phyloP scores from a whole-genome alignment of 345 rosid species.

The Physaria fendleri region DNA sequence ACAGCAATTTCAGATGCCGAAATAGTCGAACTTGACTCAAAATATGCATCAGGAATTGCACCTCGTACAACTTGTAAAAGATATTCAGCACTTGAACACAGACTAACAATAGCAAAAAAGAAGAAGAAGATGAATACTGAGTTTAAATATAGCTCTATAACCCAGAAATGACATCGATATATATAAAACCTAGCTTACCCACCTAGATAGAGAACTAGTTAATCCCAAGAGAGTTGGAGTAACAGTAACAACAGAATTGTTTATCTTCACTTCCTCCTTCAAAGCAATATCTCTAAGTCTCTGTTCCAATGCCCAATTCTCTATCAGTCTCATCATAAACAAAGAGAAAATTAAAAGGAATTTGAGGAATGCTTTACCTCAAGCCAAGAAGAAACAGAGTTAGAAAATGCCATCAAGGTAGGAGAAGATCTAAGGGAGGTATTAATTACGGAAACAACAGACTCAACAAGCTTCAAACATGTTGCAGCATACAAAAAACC shows the following conservation, averaged over 20 bases:
- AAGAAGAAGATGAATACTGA: neutral
- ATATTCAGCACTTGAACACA: slow-evolving; percentile 29
- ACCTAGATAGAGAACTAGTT: slow-evolving; percentile 74
- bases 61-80: slow-evolving; percentile 60
- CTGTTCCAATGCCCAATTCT: slow-evolving; percentile 34
- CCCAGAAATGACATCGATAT: neutral
- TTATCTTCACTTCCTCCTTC: slow-evolving; percentile 68
- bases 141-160: neutral
- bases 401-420: slow-evolving; percentile 71
- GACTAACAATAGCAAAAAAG: slow-evolving; percentile 21
- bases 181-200: neutral
- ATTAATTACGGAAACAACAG: slow-evolving; percentile 35
- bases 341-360: neutral
- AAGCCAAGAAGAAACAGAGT: slow-evolving; percentile 64
- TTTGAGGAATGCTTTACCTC: slow-evolving; percentile 38
- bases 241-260: slow-evolving; percentile 30
- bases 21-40: slow-evolving; percentile 44
- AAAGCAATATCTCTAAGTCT: slow-evolving; percentile 70
- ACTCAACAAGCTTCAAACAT: slow-evolving; percentile 65
- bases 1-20: slow-evolving; percentile 56
- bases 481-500: slow-evolving; percentile 68
- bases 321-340: slow-evolving; percentile 12
- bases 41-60: slow-evolving; percentile 54
- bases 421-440: slow-evolving; percentile 31
- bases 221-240: slow-evolving; percentile 82